Evolutionary conservation across 805 yeast genomes (phyloP).

Genomic region (Candida khao-thaluensis): DNA sequence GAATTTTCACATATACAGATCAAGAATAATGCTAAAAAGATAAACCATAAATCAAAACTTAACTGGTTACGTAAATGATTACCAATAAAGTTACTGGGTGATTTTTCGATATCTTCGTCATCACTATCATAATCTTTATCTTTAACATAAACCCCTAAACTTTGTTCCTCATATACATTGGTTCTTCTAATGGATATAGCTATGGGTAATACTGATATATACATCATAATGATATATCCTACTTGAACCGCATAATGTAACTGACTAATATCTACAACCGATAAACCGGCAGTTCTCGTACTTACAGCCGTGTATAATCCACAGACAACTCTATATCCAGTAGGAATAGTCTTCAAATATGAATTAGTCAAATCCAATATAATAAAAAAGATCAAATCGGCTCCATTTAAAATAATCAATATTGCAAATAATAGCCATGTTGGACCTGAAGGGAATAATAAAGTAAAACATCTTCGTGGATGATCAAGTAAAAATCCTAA

Average conservation of each 20-base stretch:
- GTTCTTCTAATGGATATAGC: slow-evolving; percentile 97
- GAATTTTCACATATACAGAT: slow-evolving; percentile 84
- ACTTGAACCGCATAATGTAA: slow-evolving; percentile 92
- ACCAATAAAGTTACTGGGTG: slow-evolving; percentile 66
- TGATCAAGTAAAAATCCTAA: slow-evolving; percentile 86
- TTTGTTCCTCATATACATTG: slow-evolving; percentile 96
- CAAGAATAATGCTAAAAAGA: slow-evolving; percentile 80
- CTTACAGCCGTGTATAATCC: slow-evolving; percentile 90
- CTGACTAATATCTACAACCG: slow-evolving; percentile 63
- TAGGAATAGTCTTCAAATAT: slow-evolving; percentile 53
- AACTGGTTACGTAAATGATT: slow-evolving; percentile 88
- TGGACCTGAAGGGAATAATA: slow-evolving; percentile 87
- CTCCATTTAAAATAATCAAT: slow-evolving; percentile 65
- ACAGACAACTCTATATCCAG: slow-evolving; percentile 69
- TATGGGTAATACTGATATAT: slow-evolving; percentile 91
- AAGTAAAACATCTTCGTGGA: slow-evolving; percentile 94
- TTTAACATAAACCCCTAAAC: slow-evolving; percentile 76
- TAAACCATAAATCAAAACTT: slow-evolving; percentile 92
- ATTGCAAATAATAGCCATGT: slow-evolving; percentile 92
- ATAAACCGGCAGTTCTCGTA: slow-evolving; percentile 92
- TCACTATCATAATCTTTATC: slow-evolving; percentile 28
- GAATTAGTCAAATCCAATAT: slow-evolving; percentile 65
- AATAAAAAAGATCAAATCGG: slow-evolving; percentile 79
- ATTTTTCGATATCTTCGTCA: slow-evolving; percentile 35
- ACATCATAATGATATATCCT: slow-evolving; percentile 95